Evolutionary conservation across 192 early-diverging fungal species (phyloP), one percentile per base, ranked within the genome.

Genomic region (Spizellomyces punctatus): DNA sequence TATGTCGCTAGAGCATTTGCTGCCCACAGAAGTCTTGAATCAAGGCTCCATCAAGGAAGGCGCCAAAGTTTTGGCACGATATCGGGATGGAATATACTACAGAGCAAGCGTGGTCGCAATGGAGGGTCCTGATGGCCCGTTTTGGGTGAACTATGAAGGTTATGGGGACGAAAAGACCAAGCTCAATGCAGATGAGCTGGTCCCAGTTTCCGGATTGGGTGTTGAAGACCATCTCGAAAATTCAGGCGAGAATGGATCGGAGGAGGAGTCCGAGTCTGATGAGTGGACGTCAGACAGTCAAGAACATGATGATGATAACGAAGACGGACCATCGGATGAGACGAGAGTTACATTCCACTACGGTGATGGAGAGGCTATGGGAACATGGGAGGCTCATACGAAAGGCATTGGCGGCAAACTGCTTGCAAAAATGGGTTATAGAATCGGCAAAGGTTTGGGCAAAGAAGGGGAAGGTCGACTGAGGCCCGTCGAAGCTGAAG

Each of bases 371-470:
- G 69, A 63, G 27, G 19, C 27, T 1, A 73, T 76, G 58, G 74
- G 74, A 10, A 50, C 43, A n/a, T 76, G 74, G 74, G 74, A 76
- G 49, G 69, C 14, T n/a, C 74, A 76, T 45, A 64, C 74, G 48
- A 48, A 56, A 64, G 74, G 74, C 7, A 76, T 76, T 12, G 74
- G 74, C 12, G n/a, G 61, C 14, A 64, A 54, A 43, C 61, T 71
- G 6, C 61, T 76, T 16, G 74, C 74, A 1, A 76, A 76, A 44
- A 76, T 76, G 74, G 74, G 74, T n/a, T 76, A 76, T 60, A 8
- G 48, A 45, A 10, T 41, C 10, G 70, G 70, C 10, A 45, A 46
- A 1, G 70, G 70, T 10, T 42, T 72, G 45, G 70, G 70, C 10
- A 72, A 65, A 50, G 42, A 48, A 5, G 70, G 22, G 8, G 36